These are phyloP conservation scores for Scedosporium boydii DNA, from an alignment of 2,329 filamentous ascomycete genomes.

Conservation along the genomic window DNA sequence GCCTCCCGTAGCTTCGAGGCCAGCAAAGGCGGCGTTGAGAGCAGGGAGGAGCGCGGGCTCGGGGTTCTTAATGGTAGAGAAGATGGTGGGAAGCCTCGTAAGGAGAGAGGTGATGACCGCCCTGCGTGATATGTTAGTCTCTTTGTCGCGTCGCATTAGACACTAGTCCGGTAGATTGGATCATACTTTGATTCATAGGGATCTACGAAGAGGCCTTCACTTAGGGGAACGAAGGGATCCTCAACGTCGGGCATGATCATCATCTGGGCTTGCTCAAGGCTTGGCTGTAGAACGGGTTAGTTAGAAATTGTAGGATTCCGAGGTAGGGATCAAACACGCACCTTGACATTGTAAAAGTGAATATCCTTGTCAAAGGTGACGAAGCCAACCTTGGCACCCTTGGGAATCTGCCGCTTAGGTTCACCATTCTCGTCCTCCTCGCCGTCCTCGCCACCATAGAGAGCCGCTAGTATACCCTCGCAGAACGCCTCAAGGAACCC, in stretches of 20 bases:
- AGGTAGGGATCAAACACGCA: constrained; percentile 31
- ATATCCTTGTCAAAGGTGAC: constrained; percentile 95
- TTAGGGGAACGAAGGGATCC: constrained; percentile 88
- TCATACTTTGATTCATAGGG: constrained; percentile 73
- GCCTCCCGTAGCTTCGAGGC: constrained; percentile 77
- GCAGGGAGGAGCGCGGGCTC: constrained; percentile 82
- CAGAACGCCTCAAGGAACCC: constrained; percentile 87
- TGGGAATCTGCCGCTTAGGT: constrained; percentile 52
- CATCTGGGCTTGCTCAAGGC: constrained; percentile 85
- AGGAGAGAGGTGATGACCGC: constrained; percentile 82
- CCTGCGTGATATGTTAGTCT: constrained; percentile 27
- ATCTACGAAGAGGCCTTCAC: constrained; percentile 89
- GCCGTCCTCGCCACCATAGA: constrained; percentile 62
- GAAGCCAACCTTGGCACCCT: constrained; percentile 82
- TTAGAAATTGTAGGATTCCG: constrained; percentile 3
- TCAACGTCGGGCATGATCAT: constrained; percentile 97
- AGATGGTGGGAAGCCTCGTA: constrained; percentile 72
- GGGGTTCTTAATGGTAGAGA: constrained; percentile 78
- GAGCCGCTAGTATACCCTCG: constrained; percentile 72
- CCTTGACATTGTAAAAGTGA: constrained; percentile 93
- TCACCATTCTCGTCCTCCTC: constrained; percentile 41
- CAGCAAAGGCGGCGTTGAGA: constrained; percentile 73
- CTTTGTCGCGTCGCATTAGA: neutral
- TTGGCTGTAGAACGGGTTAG: constrained; percentile 38
- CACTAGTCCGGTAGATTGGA: no score